Percentiles rank a stretch among this genome's conserved stretches.
phyloP scores from a whole-genome alignment of 2,329 filamentous ascomycete genomes.

The Paecilomyces variotii region DNA sequence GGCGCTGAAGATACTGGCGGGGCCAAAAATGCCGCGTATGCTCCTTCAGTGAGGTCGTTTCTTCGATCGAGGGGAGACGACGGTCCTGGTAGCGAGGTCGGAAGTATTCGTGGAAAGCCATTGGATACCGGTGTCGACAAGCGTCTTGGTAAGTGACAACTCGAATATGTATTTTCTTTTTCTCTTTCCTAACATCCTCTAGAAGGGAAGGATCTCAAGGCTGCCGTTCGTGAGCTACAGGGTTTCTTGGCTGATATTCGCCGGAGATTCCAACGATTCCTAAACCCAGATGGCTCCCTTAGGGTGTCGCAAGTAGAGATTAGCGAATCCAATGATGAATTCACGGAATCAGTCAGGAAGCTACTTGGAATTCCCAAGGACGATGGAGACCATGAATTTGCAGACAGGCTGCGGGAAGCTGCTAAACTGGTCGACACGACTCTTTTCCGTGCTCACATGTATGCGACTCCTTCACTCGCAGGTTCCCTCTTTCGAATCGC shows the following conservation, averaged over 20 bases:
- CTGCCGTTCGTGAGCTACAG: conserved; percentile 73
- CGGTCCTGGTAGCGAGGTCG: conserved; percentile 29
- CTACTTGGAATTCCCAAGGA: conserved; percentile 43
- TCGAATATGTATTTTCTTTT: conserved; percentile 5
- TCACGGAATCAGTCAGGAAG: conserved; percentile 38
- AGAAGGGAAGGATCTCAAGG: conserved; percentile 74
- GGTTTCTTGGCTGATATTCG: conserved; percentile 84
- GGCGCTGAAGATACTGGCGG: conserved; percentile 17
- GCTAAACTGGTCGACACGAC: conserved; percentile 88
- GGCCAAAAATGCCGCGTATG: conserved; percentile 20
- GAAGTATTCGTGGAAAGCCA: conserved; percentile 27
- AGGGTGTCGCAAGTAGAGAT: conserved; percentile 24
- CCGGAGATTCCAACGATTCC: conserved; percentile 52
- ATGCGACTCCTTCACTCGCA: conserved; percentile 73
- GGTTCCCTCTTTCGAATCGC: conserved; percentile 88
- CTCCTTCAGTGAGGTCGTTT: conserved; percentile 31
- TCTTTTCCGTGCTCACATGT: conserved; percentile 92
- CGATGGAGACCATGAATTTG: conserved; percentile 50
- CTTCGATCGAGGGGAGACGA: conserved; percentile 29
- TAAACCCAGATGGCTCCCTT: conserved; percentile 50
- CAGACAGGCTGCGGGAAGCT: conserved; percentile 63
- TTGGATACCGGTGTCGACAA: conserved; percentile 23
- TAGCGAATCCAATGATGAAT: conserved; percentile 29
- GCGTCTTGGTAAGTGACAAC: conserved; percentile 15
- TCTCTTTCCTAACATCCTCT: conserved; percentile 19